Evolutionary conservation across 1,284 basidiomycete genomes (phyloP).

Genomic region (Ganoderma multipileum): DNA sequence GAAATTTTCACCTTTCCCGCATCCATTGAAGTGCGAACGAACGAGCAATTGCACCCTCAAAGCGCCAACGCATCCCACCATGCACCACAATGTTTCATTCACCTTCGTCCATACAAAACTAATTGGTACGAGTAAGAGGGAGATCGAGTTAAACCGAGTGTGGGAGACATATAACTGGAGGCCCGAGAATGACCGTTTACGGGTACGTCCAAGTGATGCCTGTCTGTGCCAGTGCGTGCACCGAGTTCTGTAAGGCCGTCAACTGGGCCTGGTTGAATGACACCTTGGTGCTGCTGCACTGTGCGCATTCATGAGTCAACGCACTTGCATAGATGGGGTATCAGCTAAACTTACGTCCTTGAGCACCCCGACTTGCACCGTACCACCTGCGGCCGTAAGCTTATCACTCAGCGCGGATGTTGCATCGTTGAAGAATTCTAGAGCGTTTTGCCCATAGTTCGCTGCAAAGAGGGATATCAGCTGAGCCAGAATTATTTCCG

Average conservation of each 20-base stretch:
- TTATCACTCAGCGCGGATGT: neutral
- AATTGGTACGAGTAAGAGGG: neutral
- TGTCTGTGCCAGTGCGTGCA: neutral
- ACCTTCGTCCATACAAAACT: neutral
- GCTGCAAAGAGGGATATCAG: neutral
- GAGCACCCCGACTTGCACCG: neutral
- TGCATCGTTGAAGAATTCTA: neutral
- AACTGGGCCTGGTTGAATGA: neutral
- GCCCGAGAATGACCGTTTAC: neutral
- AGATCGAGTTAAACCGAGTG: neutral
- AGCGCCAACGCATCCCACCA: no score
- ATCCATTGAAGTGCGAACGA: no score
- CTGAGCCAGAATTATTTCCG: neutral
- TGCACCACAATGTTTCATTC: neutral
- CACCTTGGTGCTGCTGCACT: conserved; percentile 1
- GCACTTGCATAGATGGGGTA: neutral
- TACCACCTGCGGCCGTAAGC: neutral
- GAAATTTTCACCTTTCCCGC: no score
- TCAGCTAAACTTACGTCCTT: neutral
- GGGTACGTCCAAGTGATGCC: conserved; percentile 1
- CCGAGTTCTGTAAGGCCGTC: neutral
- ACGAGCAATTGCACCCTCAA: no score
- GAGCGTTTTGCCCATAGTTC: neutral
- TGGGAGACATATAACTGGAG: neutral
- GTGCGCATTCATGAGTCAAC: neutral